Base-by-base conservation (phyloP, 2,329 filamentous ascomycete species). In the Colletotrichum neosansevieriae region DNA sequence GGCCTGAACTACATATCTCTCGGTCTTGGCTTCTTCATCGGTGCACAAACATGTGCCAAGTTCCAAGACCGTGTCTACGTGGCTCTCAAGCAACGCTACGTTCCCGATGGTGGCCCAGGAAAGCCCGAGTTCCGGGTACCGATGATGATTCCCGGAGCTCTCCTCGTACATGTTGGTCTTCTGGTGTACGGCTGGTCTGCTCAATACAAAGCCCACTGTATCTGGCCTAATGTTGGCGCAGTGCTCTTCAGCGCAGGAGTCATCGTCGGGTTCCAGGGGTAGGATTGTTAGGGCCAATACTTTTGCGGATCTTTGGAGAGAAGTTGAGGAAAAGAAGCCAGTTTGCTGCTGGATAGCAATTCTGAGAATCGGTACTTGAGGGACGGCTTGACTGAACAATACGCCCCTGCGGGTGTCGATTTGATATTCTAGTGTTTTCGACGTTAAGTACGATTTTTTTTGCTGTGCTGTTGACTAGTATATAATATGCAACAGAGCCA, bases 1-100 rank as follows among this genome's bases (percentile, higher is more conserved):
- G 83, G 85, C 0, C 78, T 87, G 5, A 79, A 84, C 34, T 87
- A 85, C 71, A 77, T 87, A 2, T 84, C 84, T 2, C 77, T 86
- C 5, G 83, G 81, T 0, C 68, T 85, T 3, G 85, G 84, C 1
- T 73, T 76, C 0, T 85, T 88, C 63, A 80, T 88, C 50, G 87
- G 86, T 4, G 73, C 82, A 0, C 77, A 81, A 62, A 69, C 79
- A 11, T 80, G 81, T 49, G 83, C 82, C 0, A 79, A 77, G 5
- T 73, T 85, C 19, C 82, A 83, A 57, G 85, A 87, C 71, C 76
- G 79, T 34, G 78, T 83, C 51, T 84, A 83, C 73, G 78, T 78
- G 1, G 73, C 78, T 1, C 77, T 86, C 15, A 82, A 83, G 72
- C 75, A 77, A 67, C 81, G 78, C 4, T 78, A 79, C 71, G 76